phyloP scores from a whole-genome alignment of 331 rosid genomes.

The Dryas integrifolia region DNA sequence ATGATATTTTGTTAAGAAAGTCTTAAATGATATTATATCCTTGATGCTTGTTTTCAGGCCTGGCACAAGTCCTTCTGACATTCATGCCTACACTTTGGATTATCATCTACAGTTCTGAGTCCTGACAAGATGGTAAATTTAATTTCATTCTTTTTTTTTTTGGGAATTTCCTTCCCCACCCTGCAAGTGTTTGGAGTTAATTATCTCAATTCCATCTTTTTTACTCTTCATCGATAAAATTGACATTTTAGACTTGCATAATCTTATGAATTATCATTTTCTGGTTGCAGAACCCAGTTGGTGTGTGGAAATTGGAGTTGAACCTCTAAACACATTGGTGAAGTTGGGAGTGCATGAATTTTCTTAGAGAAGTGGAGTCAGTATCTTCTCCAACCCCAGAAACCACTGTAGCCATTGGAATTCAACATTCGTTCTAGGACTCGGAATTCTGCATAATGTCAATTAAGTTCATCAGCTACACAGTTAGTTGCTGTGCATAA shows the following conservation, averaged over 20 bases:
- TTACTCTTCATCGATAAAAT: background rate
- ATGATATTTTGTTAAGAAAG: background rate
- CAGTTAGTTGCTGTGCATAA: background rate
- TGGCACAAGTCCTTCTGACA: slow-evolving; percentile 95
- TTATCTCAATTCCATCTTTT: background rate
- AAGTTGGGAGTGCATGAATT: background rate
- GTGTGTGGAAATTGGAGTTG: background rate
- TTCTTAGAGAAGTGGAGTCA: background rate
- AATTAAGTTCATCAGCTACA: background rate
- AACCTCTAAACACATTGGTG: background rate
- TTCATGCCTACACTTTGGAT: slow-evolving; percentile 77
- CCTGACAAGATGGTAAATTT: slow-evolving; percentile 49
- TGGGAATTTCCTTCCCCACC: background rate
- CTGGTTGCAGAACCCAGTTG: background rate
- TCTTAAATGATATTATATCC: background rate
- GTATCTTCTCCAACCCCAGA: slow-evolving; percentile 1
- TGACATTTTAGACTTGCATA: background rate
- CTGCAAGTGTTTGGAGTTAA: background rate
- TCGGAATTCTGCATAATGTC: background rate
- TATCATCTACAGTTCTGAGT: slow-evolving; percentile 65
- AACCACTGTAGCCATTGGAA: background rate
- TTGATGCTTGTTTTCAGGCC: slow-evolving; percentile 58
- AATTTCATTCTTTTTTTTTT: background rate
- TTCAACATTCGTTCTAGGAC: background rate
- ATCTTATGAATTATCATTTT: background rate